Evolutionary conservation across 257 asterid species (phyloP).

Genomic region (Lycium barbarum): DNA sequence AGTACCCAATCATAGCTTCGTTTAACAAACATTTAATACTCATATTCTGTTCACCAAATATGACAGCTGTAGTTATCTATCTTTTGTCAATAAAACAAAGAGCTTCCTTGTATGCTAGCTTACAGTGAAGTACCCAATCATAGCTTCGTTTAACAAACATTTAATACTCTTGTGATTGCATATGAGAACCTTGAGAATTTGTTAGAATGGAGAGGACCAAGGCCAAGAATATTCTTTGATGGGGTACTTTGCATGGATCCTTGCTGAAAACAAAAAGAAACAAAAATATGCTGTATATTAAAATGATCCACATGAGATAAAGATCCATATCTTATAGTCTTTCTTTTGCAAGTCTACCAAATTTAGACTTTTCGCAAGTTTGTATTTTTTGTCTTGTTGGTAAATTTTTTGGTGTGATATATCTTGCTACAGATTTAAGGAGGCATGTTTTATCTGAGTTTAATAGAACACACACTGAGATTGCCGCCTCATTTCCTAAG

Average conservation of each 20-base stretch:
- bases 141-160: no score
- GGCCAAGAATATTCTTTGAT: background rate
- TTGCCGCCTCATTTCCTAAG: constrained; percentile 58
- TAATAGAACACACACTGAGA: constrained; percentile 73
- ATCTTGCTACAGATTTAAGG: constrained; percentile 25
- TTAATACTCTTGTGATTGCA: no score
- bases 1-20: no score
- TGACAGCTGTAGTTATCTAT: no score
- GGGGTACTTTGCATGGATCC: background rate
- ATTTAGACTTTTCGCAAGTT: background rate
- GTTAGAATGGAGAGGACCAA: no score
- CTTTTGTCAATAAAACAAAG: no score
- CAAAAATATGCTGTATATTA: background rate
- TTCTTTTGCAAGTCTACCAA: constrained; percentile 2
- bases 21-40: no score
- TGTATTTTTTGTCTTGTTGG: background rate
- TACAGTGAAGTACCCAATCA: no score
- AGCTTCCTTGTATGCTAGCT: no score
- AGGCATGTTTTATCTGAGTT: constrained; percentile 76
- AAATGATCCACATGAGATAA: background rate
- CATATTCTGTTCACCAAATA: no score
- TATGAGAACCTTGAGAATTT: no score
- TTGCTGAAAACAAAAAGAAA: background rate
- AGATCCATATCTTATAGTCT: background rate
- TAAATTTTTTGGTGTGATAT: background rate